Conservation (phyloP, 78 protist species). For the Neovahlkampfia damariscottae region DNA sequence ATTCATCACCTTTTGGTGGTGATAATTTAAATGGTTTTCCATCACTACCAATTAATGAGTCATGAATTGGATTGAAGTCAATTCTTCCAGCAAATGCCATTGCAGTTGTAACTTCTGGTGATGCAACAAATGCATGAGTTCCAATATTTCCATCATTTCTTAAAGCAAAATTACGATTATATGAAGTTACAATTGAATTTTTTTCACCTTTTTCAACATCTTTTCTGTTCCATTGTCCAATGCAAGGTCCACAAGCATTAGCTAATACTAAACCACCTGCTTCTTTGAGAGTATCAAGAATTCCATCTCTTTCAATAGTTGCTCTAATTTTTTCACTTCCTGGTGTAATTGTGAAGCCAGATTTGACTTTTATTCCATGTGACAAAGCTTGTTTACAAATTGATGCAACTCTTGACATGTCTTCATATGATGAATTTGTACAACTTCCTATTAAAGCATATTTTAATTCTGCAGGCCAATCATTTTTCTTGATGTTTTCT, state of each 20-base stretch:
- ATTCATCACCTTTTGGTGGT: slow-evolving; percentile 71
- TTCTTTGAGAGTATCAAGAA: slow-evolving; percentile 29
- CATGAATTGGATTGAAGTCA: slow-evolving; percentile 74
- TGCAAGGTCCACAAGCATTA: slow-evolving; percentile 96
- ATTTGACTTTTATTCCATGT: slow-evolving; percentile 63
- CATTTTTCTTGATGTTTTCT: no score
- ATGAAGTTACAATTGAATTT: slow-evolving; percentile 84
- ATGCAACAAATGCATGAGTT: slow-evolving; percentile 86
- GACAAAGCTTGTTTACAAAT: slow-evolving; percentile 68
- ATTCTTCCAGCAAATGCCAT: slow-evolving; percentile 75
- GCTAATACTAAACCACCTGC: slow-evolving; percentile 84
- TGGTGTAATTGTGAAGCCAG: slow-evolving; percentile 75
- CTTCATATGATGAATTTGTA: slow-evolving; percentile 89
- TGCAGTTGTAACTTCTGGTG: slow-evolving; percentile 87
- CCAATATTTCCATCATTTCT: slow-evolving; percentile 79
- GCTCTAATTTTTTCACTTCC: slow-evolving; percentile 88
- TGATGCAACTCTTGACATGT: slow-evolving; percentile 75
- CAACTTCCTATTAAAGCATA: slow-evolving; percentile 86
- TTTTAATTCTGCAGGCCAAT: slow-evolving; percentile 76
- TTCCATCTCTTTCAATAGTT: slow-evolving; percentile 82
- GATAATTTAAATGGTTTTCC: slow-evolving; percentile 36
- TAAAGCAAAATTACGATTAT: slow-evolving; percentile 85
- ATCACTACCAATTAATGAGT: slow-evolving; percentile 45
- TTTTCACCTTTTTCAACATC: slow-evolving; percentile 52
- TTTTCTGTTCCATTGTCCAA: slow-evolving; percentile 84